These are phyloP conservation scores for Moringa oleifera DNA, from an alignment of 345 rosid genomes.

Conservation along the genomic window DNA sequence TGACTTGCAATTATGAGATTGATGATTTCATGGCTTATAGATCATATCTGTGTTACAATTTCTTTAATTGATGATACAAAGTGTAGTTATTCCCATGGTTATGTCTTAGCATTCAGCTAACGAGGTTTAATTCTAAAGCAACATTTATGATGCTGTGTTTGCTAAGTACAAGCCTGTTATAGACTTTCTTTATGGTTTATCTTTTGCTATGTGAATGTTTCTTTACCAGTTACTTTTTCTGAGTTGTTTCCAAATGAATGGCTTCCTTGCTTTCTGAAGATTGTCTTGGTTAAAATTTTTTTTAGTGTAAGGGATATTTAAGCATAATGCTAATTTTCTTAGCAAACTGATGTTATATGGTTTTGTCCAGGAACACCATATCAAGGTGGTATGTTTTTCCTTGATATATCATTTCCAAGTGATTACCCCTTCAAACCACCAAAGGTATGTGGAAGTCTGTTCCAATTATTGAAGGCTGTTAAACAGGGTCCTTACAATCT, in stretches of 20 bases:
- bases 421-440: slow-evolving; percentile 97
- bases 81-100: background rate
- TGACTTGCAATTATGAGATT: background rate
- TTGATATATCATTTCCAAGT: slow-evolving; percentile 64
- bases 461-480: no score
- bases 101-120: background rate
- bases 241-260: background rate
- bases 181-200: background rate
- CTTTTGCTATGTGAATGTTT: background rate
- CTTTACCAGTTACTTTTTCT: no score
- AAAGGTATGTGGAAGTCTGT: slow-evolving; percentile 59
- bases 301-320: no score
- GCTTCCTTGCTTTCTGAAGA: background rate
- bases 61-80: no score
- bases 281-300: background rate
- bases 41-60: background rate
- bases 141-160: background rate
- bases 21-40: background rate
- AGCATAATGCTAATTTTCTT: background rate
- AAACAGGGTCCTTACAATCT: no score
- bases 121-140: background rate
- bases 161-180: background rate
- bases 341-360: background rate
- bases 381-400: slow-evolving; percentile 79
- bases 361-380: slow-evolving; percentile 71